Percentiles rank a stretch among this genome's conserved stretches.
These are phyloP conservation scores for Pilaira anomala DNA, from an alignment of 192 early-diverging fungal genomes.

Conservation along the genomic window DNA sequence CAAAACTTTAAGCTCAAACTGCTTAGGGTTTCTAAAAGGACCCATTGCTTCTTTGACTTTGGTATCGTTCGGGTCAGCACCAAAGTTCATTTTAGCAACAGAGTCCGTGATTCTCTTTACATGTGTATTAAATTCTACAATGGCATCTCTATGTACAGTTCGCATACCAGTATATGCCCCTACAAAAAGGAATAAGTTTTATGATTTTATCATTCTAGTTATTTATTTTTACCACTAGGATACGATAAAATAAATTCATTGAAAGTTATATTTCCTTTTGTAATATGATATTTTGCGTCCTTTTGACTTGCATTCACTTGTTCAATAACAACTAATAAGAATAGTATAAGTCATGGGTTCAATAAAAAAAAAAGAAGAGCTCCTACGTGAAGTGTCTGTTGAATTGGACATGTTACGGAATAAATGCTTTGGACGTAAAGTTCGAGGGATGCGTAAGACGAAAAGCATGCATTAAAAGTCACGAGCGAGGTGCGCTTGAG, in stretches of 20 bases:
- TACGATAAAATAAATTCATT: constrained; percentile 33
- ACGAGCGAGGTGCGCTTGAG: too few species aligned
- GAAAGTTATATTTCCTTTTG: neutral
- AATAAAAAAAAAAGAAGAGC: too few species aligned
- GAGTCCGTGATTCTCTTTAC: constrained; percentile 49
- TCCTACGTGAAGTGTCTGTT: too few species aligned
- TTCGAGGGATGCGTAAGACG: too few species aligned
- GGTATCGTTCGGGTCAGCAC: constrained; percentile 16
- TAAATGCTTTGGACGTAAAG: too few species aligned
- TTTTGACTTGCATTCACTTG: constrained; percentile 15
- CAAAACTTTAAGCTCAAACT: constrained; percentile 30
- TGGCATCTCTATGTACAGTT: constrained; percentile 46
- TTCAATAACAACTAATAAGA: constrained; percentile 28
- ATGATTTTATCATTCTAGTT: neutral
- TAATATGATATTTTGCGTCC: constrained; percentile 14
- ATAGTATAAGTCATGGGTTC: too few species aligned
- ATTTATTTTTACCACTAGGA: constrained; percentile 29
- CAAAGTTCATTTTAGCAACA: constrained; percentile 45
- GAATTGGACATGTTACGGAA: too few species aligned
- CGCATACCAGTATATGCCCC: constrained; percentile 67
- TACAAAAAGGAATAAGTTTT: neutral
- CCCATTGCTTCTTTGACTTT: constrained; percentile 26
- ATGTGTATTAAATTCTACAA: constrained; percentile 58
- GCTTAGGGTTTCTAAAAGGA: constrained; percentile 32
- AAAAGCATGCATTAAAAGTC: too few species aligned